phyloP scores from a whole-genome alignment of 2,329 filamentous ascomycete genomes.

The Hypoxylon sp. region DNA sequence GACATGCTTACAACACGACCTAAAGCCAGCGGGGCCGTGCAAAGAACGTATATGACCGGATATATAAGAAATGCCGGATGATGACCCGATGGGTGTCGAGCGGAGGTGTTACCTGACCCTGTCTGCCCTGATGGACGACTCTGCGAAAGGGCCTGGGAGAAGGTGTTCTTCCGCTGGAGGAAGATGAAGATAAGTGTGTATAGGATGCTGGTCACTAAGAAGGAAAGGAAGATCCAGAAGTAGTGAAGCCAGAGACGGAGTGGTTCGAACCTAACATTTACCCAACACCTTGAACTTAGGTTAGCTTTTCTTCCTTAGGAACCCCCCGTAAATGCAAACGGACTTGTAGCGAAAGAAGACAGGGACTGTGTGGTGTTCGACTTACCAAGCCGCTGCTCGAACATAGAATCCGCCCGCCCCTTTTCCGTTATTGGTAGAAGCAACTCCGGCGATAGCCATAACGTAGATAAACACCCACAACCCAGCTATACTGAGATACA shows the following conservation, averaged over 20 bases:
- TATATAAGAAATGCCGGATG: constrained; percentile 75
- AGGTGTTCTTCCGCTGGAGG: constrained; percentile 50
- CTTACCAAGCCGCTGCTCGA: constrained; percentile 73
- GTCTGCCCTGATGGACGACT: constrained; percentile 41
- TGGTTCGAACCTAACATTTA: constrained; percentile 65
- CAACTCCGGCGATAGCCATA: constrained; percentile 67
- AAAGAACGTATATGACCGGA: constrained; percentile 77
- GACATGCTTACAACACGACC: constrained; percentile 76
- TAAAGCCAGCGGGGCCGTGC: constrained; percentile 75
- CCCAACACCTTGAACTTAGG: constrained; percentile 68
- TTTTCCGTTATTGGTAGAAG: constrained; percentile 60
- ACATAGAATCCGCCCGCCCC: constrained; percentile 68
- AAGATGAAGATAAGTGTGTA: constrained; percentile 58
- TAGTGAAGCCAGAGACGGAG: constrained; percentile 73
- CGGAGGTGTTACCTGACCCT: constrained; percentile 2
- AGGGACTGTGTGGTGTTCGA: constrained; percentile 52
- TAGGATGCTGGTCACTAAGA: constrained; percentile 55
- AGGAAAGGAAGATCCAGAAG: constrained; percentile 69
- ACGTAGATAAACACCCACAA: constrained; percentile 73
- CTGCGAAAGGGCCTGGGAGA: constrained; percentile 47
- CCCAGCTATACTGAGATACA: constrained; percentile 64
- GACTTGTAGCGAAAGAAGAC: background rate
- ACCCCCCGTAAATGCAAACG: background rate
- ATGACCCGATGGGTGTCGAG: constrained; percentile 42
- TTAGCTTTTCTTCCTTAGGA: constrained; percentile 12